Evolutionary conservation across 768 basidiomycete genomes (phyloP).

Genomic region (Russula lepida): DNA sequence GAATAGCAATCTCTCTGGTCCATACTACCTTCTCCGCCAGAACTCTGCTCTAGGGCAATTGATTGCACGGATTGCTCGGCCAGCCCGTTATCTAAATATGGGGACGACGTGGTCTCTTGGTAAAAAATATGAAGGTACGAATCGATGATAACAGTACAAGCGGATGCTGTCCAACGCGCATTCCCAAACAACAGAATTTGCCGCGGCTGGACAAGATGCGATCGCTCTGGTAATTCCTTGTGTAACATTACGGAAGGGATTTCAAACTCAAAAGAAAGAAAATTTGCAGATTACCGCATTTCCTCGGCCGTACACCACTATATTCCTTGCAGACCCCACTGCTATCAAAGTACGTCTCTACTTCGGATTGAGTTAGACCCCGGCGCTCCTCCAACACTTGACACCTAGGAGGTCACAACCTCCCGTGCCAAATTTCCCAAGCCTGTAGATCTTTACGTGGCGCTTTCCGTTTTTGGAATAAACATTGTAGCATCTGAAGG

Average conservation of each 20-base stretch:
- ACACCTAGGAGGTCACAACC: slow-evolving; percentile 41
- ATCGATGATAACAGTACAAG: too few species aligned
- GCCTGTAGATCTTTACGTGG: slow-evolving; percentile 38
- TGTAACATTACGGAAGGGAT: neutral
- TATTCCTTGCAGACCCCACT: slow-evolving; percentile 11
- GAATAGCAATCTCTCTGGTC: slow-evolving; percentile 1
- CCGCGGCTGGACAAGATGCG: slow-evolving; percentile 6
- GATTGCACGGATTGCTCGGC: neutral
- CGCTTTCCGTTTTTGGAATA: slow-evolving; percentile 43
- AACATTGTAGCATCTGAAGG: slow-evolving; percentile 63
- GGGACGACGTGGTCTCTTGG: neutral
- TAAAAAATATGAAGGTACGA: slow-evolving; percentile 2
- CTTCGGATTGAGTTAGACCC: neutral
- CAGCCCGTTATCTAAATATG: neutral
- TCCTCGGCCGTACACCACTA: neutral
- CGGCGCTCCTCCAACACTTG: neutral
- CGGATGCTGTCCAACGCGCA: neutral
- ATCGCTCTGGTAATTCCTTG: neutral
- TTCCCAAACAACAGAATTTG: slow-evolving; percentile 6
- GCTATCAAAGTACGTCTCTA: slow-evolving; percentile 11
- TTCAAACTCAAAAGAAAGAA: neutral
- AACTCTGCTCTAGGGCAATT: neutral
- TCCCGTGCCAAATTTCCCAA: slow-evolving; percentile 50
- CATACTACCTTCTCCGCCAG: neutral
- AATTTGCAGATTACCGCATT: neutral